Percentiles rank a stretch among this genome's conserved stretches.
Conservation (phyloP, 371 early-diverging fungal genomes). For the Lichtheimia corymbifera region DNA sequence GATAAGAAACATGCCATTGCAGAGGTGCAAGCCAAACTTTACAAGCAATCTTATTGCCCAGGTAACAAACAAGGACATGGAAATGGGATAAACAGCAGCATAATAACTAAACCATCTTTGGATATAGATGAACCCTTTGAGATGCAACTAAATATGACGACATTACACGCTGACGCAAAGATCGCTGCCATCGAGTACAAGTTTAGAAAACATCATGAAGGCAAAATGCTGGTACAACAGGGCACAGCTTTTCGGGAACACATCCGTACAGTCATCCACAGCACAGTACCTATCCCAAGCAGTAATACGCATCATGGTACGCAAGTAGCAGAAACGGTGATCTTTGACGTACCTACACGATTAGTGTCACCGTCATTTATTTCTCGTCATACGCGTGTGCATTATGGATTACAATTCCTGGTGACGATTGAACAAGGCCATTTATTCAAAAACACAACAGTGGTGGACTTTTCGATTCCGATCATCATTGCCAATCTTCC, state of each 20-base stretch:
- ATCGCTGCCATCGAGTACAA: slow-evolving; percentile 29
- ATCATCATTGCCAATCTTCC: slow-evolving; percentile 45
- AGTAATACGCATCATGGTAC: background rate
- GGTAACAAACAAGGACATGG: slow-evolving; percentile 23
- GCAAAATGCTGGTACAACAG: slow-evolving; percentile 44
- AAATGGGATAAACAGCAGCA: background rate
- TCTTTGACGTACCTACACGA: slow-evolving; percentile 45
- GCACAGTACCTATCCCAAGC: slow-evolving; percentile 18
- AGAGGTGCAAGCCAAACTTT: slow-evolving; percentile 34
- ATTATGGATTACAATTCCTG: slow-evolving; percentile 40
- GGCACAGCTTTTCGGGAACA: slow-evolving; percentile 46
- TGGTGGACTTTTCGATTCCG: slow-evolving; percentile 40
- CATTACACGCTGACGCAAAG: slow-evolving; percentile 31
- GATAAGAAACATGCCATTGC: slow-evolving; percentile 36
- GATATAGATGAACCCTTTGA: slow-evolving; percentile 41
- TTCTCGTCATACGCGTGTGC: slow-evolving; percentile 43
- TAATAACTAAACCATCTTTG: background rate
- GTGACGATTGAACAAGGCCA: slow-evolving; percentile 32
- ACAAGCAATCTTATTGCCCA: slow-evolving; percentile 48
- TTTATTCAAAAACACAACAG: slow-evolving; percentile 32
- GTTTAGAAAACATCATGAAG: slow-evolving; percentile 52
- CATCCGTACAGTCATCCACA: slow-evolving; percentile 30
- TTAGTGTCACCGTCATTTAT: slow-evolving; percentile 47
- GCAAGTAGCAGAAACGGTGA: slow-evolving; percentile 21
- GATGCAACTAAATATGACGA: slow-evolving; percentile 36